phyloP scores from a whole-genome alignment of 305 asterid species.

The Rubia tinctorum region DNA sequence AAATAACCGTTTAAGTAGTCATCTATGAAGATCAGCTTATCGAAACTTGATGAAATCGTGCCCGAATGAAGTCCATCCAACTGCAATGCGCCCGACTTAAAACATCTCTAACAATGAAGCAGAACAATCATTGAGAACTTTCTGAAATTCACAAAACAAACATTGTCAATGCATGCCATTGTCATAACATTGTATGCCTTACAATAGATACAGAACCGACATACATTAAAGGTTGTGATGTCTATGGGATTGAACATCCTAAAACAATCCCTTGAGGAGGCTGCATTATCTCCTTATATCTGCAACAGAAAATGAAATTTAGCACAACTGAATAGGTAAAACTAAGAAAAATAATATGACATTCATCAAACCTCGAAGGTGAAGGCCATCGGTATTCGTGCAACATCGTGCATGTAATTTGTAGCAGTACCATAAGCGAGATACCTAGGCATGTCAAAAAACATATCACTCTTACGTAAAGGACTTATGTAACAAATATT shows the following conservation, averaged over 20 bases:
- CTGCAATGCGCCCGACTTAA: slow-evolving; percentile 67
- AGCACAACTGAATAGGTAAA: not conserved
- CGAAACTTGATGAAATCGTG: slow-evolving; percentile 46
- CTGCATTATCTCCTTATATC: slow-evolving; percentile 88
- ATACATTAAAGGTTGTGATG: slow-evolving; percentile 77
- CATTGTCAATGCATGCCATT: not conserved
- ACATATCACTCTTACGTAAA: not conserved
- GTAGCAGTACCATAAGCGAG: slow-evolving; percentile 98
- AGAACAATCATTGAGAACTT: slow-evolving; percentile 91
- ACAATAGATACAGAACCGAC: slow-evolving; percentile 12
- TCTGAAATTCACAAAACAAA: slow-evolving; percentile 44
- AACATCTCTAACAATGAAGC: slow-evolving; percentile 78
- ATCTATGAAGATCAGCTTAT: slow-evolving; percentile 74
- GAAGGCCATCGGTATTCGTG: slow-evolving; percentile 95
- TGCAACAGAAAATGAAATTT: slow-evolving; percentile 23
- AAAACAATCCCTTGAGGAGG: slow-evolving; percentile 87
- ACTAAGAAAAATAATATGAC: not conserved
- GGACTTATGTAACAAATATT: not conserved
- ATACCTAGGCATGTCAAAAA: slow-evolving; percentile 44
- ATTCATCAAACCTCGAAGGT: slow-evolving; percentile 76
- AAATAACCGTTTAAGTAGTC: slow-evolving; percentile 83
- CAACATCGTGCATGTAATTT: slow-evolving; percentile 88
- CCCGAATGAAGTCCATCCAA: slow-evolving; percentile 57
- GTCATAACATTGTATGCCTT: not conserved
- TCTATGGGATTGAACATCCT: slow-evolving; percentile 92